Base-by-base conservation (phyloP, 805 yeast genomes). In the Candida broadrunensis region DNA sequence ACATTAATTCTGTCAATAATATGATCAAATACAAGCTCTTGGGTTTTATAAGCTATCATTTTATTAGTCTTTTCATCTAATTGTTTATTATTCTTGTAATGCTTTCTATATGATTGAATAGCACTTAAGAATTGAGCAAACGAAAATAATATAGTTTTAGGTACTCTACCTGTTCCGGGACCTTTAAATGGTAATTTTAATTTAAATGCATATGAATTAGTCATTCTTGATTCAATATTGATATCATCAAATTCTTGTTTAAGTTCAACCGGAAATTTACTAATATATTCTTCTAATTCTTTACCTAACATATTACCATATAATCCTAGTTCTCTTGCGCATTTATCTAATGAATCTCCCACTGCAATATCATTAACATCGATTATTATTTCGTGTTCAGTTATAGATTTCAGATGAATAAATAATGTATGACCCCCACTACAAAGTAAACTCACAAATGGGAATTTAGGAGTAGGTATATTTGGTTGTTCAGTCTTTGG, bases 341-440 rank as follows among this genome's bases (percentile, higher is more conserved):
- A 88, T 62, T 91, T 91, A 60, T 93, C 99, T 17, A 93, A 61
- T 0, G 96, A 85, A 60, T 91, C 97, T 0, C 99, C 99, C 3
- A 85, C 85, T 0, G 99, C 97, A 21, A 88, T 85, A 55, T 90
- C 99, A 15, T 80, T 63, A 0, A 95, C 86, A 52, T 89, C 75
- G 16, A 83, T 79, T 3, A 88, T 58, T 1, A 91, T 76, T 43
- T 80, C 81, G 64, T 93, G 99, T 2, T 83, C 73, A 0, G 70
- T 45, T 1, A 88, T 50, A 14, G 83, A 65, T 23, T 60, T 64
- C 41, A 90, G 83, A 6, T 79, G 67, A 1, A 91, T 96, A 19
- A 90, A 65, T 81, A 88, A 81, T 0, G 98, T 90, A 55, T 93
- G 99, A 0, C 99, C 99, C 0, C 99, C 99, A 52, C 95, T 84